Evolutionary conservation across 169 alveolate genomes (phyloP).

Genomic region (Perkinsus olseni): DNA sequence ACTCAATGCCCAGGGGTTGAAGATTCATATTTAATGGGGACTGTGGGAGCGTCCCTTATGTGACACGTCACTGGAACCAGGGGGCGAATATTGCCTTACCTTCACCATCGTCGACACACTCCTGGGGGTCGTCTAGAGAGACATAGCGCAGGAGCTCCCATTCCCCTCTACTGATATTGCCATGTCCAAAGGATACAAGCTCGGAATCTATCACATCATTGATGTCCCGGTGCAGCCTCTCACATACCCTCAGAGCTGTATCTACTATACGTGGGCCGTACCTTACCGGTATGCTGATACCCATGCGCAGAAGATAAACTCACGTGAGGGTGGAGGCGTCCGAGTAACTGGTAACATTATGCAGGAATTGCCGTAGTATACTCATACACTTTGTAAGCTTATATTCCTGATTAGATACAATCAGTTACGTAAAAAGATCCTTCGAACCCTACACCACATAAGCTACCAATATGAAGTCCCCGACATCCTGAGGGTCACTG

Average conservation of each 20-base stretch:
- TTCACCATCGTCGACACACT: background rate
- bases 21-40: background rate
- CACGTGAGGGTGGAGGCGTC: background rate
- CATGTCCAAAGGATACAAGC: background rate
- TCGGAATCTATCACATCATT: slow-evolving; percentile 47
- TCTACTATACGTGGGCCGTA: slow-evolving; percentile 9
- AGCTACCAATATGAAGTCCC: slow-evolving; percentile 46
- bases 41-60: background rate
- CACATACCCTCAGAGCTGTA: slow-evolving; percentile 45
- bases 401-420: background rate
- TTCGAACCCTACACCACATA: background rate
- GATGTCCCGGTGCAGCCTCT: slow-evolving; percentile 42
- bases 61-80: background rate
- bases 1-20: background rate
- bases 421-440: background rate
- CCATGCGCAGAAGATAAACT: background rate
- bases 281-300: background rate
- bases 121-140: background rate
- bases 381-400: background rate
- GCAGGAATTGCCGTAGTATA: background rate
- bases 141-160: background rate
- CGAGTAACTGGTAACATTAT: background rate
- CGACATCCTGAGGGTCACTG: slow-evolving; percentile 53
- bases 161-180: background rate
- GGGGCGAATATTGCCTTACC: background rate